Evolutionary conservation across 495 filamentous ascomycete species (phyloP), one percentile per base, ranked within the genome.

Genomic region (Apiosordaria backusii): DNA sequence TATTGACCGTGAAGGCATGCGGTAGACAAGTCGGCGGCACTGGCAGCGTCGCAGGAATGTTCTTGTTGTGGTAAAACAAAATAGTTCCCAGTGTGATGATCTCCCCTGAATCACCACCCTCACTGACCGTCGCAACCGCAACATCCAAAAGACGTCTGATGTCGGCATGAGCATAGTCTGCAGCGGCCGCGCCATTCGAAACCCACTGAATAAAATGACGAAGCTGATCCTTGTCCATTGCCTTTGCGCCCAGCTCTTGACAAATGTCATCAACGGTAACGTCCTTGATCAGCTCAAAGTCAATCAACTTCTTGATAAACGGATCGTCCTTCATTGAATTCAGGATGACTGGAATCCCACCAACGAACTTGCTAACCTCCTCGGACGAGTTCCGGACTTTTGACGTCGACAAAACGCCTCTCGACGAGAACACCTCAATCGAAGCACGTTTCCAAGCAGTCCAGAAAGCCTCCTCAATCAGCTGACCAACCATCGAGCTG

Each of bases 401-500:
- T 21, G 88, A 85, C 23, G 89, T 92, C 40, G 88, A 84, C 50
- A 96, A 82, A 1, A 99, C 88, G 57, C 96, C 96, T 62, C 87
- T 85, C 5, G 91, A 95, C 15, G 92, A 96, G 64, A 95, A 85
- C 3, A 98, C 84, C 69, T 97, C 93, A 66, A 98, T 93, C 1
- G 86, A 88, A 1, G 88, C 83, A 45, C 88, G 87, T 68, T 88
- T 90, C 73, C 90, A 92, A 60, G 90, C 92, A 65, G 86, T 93
- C 95, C 95, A 99, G 73, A 98, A 99, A 1, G 91, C 91, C 75
- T 96, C 90, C 75, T 96, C 91, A 64, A 98, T 92, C 60, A 89
- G 89, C 63, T 90, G 84, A 1, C 92, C 90, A 24, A 98, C 88
- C 59, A 89, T 78, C 3, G 85, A 84, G 62, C 89, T 93, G 3